Percentiles rank a stretch among this genome's conserved stretches.
Evolutionary conservation across 2,329 filamentous ascomycete genomes (phyloP).

Genomic region (Fusarium chlamydosporum): DNA sequence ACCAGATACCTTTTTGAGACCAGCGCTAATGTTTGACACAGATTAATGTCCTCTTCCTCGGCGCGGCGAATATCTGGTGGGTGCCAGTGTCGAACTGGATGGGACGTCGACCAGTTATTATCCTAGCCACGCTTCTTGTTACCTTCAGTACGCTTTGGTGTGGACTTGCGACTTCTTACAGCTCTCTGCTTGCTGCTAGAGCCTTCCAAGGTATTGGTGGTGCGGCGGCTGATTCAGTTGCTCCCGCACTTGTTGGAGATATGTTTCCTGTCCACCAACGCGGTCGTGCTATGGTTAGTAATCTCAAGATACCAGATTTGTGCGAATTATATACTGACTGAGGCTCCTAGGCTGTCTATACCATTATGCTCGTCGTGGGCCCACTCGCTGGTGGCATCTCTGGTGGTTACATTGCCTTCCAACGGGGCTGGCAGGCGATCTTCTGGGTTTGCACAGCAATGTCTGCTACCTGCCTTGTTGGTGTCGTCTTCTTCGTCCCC

Average conservation of each 20-base stretch:
- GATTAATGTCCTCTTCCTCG: conserved; percentile 55
- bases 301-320: too few relatives aligned
- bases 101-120: conserved; percentile 53
- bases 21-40: conserved; percentile 10
- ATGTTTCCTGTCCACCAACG: conserved; percentile 56
- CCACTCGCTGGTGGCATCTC: conserved; percentile 54
- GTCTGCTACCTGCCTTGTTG: conserved; percentile 45
- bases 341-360: conserved; percentile 51
- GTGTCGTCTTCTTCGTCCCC: conserved; percentile 53
- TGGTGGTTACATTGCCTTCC: conserved; percentile 55
- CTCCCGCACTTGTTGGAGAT: conserved; percentile 54
- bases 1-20: accelerated
- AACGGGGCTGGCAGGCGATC: conserved; percentile 53
- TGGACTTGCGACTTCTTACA: conserved; percentile 44
- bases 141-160: conserved; percentile 50
- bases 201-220: conserved; percentile 55
- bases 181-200: conserved; percentile 50
- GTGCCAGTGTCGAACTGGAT: conserved; percentile 57
- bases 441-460: conserved; percentile 54
- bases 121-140: conserved; percentile 52
- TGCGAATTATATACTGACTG: not conserved
- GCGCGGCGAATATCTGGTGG: conserved; percentile 55
- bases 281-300: conserved; percentile 52
- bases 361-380: conserved; percentile 51
- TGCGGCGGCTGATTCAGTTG: conserved; percentile 55